Evolutionary conservation across 768 basidiomycete genomes (phyloP).

Genomic region (Dioszegia aurantiaca): DNA sequence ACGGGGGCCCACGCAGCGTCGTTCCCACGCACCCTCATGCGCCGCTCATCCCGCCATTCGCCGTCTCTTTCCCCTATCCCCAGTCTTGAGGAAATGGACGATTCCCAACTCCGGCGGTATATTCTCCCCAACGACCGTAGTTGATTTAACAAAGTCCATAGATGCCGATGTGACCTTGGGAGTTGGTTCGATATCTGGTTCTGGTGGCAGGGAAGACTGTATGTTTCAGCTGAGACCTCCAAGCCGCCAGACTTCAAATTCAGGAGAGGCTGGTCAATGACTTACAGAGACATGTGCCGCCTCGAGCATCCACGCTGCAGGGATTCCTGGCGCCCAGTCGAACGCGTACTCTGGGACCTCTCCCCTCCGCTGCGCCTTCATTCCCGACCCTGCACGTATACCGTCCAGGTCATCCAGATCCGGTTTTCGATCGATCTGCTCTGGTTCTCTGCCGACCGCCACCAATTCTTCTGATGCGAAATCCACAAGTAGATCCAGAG

Average conservation of each 20-base stretch:
- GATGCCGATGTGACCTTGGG: constrained; percentile 28
- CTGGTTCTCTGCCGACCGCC: neutral
- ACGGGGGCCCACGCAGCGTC: too few relatives aligned
- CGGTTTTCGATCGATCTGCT: constrained; percentile 23
- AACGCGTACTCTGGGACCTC: constrained; percentile 19
- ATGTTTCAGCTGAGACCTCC: constrained; percentile 2
- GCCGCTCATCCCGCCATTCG: constrained; percentile 25
- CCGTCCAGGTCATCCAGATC: neutral
- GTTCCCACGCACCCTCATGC: too few relatives aligned
- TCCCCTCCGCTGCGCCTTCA: constrained; percentile 2
- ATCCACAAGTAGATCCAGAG: constrained; percentile 17
- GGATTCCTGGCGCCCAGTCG: constrained; percentile 33
- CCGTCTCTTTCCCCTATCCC: constrained; percentile 16
- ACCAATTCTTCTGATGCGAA: neutral
- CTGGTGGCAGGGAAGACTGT: neutral
- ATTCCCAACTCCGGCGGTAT: constrained; percentile 45
- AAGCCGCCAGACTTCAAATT: too few relatives aligned
- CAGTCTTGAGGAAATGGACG: constrained; percentile 34
- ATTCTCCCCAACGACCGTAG: constrained; percentile 33
- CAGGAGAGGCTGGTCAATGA: too few relatives aligned
- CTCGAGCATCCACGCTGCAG: constrained; percentile 29
- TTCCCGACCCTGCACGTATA: neutral
- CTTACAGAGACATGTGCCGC: constrained; percentile 1
- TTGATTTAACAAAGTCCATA: constrained; percentile 43
- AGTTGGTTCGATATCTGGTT: constrained; percentile 9